Base-by-base conservation (phyloP, 2,329 filamentous ascomycete species). In the Capronia americana region DNA sequence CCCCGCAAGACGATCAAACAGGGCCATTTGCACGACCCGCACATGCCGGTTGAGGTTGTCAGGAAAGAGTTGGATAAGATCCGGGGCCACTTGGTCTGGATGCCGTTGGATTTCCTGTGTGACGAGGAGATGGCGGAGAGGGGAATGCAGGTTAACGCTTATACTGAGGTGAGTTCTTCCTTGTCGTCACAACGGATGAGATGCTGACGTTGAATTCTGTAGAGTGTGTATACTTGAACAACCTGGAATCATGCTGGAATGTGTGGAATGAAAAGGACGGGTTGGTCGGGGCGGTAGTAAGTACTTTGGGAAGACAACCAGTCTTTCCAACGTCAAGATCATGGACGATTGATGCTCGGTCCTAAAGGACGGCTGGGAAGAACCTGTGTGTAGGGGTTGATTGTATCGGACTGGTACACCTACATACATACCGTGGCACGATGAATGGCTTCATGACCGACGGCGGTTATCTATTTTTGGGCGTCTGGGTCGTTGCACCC, bases 41-140 rank as follows among this genome's bases (percentile, higher is more conserved):
- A 90, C 78, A 85, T 90, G 77, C 90, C 91, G 0, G 86, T 88
- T 0, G 83, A 88, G 26, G 89, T 96, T 63, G 88, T 95, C 6
- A 85, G 91, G 17, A 77, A 84, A 70, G 92, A 94, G 77, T 81
- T 98, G 57, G 88, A 92, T 73, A 84, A 90, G 74, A 87, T 98
- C 71, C 89, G 88, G 79, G 94, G 94, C 0, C 94, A 98, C 81
- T 78, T 98, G 48, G 94, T 98, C 6, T 96, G 92, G 92, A 94
- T 97, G 89, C 93, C 93, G n/a, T 78, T 98, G 74, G 87, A 93
- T 54, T 98, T 97, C 76, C 79, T 98, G 75, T 84, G 86, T 73
- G 88, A 96, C 70, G 92, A 89, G 0, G 85, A 92, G 73, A 96
- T 98, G 93, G 93, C 93, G 0, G 93, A 97, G 81, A 87, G 86